These are phyloP conservation scores for Phaeolepiota aurea DNA, from an alignment of 768 basidiomycete genomes.

Conservation along the genomic window DNA sequence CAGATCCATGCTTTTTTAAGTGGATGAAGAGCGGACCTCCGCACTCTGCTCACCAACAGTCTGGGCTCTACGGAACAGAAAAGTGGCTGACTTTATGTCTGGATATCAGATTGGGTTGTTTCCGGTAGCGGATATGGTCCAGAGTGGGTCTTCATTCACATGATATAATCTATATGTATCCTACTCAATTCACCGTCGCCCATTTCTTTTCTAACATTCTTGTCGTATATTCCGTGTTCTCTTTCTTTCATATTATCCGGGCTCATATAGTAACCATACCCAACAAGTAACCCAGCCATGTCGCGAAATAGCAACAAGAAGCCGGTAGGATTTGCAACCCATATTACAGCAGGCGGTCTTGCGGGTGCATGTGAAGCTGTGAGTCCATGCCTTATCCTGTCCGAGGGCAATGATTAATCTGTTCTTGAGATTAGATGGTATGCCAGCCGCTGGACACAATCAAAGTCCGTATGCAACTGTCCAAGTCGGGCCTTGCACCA, in stretches of 20 bases:
- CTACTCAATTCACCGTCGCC: neutral
- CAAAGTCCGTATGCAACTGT: constrained; percentile 99
- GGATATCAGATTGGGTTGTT: neutral
- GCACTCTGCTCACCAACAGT: constrained; percentile 7
- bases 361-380: constrained; percentile 94
- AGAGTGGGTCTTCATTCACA: constrained; percentile 16
- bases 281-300: constrained; percentile 23
- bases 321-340: constrained; percentile 77
- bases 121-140: constrained; percentile 6
- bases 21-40: constrained; percentile 19
- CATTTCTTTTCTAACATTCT: neutral
- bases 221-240: neutral
- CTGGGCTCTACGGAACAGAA: constrained; percentile 8
- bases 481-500: constrained; percentile 63
- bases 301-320: constrained; percentile 56
- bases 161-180: constrained; percentile 13
- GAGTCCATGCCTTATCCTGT: no score
- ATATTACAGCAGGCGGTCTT: constrained; percentile 90
- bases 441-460: constrained; percentile 98
- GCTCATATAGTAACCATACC: constrained; percentile 3
- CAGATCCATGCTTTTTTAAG: constrained; percentile 4
- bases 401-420: no score
- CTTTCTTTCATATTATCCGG: constrained; percentile 7
- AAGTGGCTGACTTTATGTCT: constrained; percentile 11
- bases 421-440: no score